Percentiles rank a stretch among this genome's conserved stretches.
Evolutionary conservation across 768 basidiomycete genomes (phyloP).

Genomic region (Amanita thiersii): DNA sequence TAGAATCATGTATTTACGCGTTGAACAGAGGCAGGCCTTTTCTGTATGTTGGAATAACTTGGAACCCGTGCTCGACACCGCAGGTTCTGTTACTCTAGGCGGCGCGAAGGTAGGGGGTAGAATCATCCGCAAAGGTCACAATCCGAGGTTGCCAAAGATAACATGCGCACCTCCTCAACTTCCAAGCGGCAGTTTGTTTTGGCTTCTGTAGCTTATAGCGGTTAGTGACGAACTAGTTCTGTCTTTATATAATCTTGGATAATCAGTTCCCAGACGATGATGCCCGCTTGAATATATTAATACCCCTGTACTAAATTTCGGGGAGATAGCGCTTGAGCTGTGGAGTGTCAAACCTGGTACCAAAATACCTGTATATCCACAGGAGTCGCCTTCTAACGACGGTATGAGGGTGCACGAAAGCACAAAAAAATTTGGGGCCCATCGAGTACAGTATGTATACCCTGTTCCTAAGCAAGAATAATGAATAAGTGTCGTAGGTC

Average conservation of each 20-base stretch:
- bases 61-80: neutral
- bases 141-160: neutral
- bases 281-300: slow-evolving; percentile 12
- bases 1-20: neutral
- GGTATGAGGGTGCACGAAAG: slow-evolving; percentile 17
- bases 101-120: neutral
- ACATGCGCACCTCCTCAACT: slow-evolving; percentile 1
- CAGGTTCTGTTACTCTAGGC: neutral
- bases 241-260: neutral
- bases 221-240: slow-evolving; percentile 1
- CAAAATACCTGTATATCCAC: too few relatives aligned
- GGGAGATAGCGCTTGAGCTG: slow-evolving; percentile 13
- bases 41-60: slow-evolving; percentile 1
- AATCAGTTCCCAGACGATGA: slow-evolving; percentile 16
- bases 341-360: neutral
- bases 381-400: too few relatives aligned
- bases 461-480: too few relatives aligned
- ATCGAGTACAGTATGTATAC: slow-evolving; percentile 16
- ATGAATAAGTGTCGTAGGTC: too few relatives aligned
- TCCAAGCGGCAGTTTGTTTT: slow-evolving; percentile 5
- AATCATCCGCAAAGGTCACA: neutral
- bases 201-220: slow-evolving; percentile 9
- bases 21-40: slow-evolving; percentile 3
- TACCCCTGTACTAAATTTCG: slow-evolving; percentile 8
- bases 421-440: slow-evolving; percentile 16